These are phyloP conservation scores for Ceriops zippeliana DNA, from an alignment of 345 rosid species.

Conservation along the genomic window DNA sequence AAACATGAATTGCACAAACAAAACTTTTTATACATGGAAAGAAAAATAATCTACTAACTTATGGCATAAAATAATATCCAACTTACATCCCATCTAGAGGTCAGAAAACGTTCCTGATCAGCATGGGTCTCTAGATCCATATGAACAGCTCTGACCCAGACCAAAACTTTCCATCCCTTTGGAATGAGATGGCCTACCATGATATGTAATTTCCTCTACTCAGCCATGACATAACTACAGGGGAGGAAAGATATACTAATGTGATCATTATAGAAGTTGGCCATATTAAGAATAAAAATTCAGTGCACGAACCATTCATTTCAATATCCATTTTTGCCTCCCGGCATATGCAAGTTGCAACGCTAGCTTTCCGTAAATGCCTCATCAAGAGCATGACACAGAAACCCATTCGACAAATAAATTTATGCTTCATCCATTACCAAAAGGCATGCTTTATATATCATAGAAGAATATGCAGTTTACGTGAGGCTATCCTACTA, in stretches of 20 bases:
- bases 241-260: no score
- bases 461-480: no score
- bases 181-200: slow-evolving; percentile 42
- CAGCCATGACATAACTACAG: no score
- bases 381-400: slow-evolving; percentile 13
- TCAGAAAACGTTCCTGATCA: slow-evolving; percentile 36
- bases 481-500: no score
- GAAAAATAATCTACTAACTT: background rate
- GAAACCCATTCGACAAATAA: no score
- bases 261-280: no score
- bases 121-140: slow-evolving; percentile 36
- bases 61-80: background rate
- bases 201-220: no score
- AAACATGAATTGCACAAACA: no score
- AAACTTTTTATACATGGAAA: background rate
- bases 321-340: slow-evolving; percentile 28
- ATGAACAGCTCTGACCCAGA: slow-evolving; percentile 48
- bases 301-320: slow-evolving; percentile 16
- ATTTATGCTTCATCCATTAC: no score
- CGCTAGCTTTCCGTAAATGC: slow-evolving; percentile 21
- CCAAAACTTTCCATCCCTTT: slow-evolving; percentile 55
- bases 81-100: slow-evolving; percentile 54
- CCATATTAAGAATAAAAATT: no score
- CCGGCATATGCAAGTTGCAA: slow-evolving; percentile 23
- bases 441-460: no score